phyloP scores from a whole-genome alignment of 495 filamentous ascomycete genomes.

The Rhizodiscina lignyota region DNA sequence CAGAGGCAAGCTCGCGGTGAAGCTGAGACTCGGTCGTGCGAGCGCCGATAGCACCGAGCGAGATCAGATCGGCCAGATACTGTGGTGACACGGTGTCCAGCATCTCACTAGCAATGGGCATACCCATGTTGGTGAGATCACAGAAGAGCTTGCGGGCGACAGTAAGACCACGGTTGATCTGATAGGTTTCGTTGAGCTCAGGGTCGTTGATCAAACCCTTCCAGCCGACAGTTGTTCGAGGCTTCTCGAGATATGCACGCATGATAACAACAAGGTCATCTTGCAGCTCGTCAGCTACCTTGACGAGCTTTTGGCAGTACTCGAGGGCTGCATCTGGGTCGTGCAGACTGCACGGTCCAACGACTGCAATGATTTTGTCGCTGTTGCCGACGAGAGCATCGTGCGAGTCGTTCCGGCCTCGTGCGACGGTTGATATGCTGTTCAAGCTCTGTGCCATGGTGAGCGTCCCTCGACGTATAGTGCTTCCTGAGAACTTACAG shows the following conservation, averaged over 20 bases:
- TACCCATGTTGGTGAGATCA: slow-evolving; percentile 67
- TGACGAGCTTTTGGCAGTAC: slow-evolving; percentile 63
- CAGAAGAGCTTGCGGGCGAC: slow-evolving; percentile 78
- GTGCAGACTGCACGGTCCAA: slow-evolving; percentile 94
- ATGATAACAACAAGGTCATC: slow-evolving; percentile 85
- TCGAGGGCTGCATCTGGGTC: slow-evolving; percentile 79
- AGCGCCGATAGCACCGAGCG: slow-evolving; percentile 87
- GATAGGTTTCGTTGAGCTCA: slow-evolving; percentile 89
- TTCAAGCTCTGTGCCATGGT: too few species aligned
- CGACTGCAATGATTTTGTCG: slow-evolving; percentile 80
- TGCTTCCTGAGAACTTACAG: too few species aligned
- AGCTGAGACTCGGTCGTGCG: slow-evolving; percentile 95
- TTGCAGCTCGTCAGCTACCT: slow-evolving; percentile 53
- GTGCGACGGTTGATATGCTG: too few species aligned
- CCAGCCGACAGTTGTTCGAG: slow-evolving; percentile 97
- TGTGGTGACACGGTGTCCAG: slow-evolving; percentile 95
- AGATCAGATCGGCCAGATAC: slow-evolving; percentile 89
- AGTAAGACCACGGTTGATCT: slow-evolving; percentile 97
- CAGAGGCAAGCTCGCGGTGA: slow-evolving; percentile 90
- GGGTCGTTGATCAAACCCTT: slow-evolving; percentile 98
- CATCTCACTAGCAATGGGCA: slow-evolving; percentile 96
- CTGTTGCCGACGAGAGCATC: slow-evolving; percentile 70
- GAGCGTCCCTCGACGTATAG: too few species aligned
- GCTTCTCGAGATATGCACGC: slow-evolving; percentile 98
- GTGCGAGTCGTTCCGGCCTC: too few species aligned